Conservation (phyloP, 1,284 basidiomycete genomes). For the Anthracocystis panici-leucophaei region DNA sequence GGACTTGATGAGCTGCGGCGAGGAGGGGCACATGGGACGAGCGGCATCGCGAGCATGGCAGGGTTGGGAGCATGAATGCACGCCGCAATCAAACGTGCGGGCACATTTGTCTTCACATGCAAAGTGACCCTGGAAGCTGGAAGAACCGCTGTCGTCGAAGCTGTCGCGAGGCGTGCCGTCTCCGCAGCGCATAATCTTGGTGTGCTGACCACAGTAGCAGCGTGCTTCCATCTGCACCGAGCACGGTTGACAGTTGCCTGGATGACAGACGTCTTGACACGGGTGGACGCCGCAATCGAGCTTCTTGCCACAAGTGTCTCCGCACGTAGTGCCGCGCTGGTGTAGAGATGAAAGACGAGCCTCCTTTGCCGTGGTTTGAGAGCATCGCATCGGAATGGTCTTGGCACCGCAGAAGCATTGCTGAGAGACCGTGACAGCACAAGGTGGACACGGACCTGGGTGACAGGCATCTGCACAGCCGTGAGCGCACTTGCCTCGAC, state of each 20-base stretch:
- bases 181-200: constrained; percentile 59
- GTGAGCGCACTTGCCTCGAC: constrained; percentile 59
- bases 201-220: constrained; percentile 65
- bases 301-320: constrained; percentile 50
- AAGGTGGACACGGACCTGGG: constrained; percentile 67
- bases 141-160: constrained; percentile 22
- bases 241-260: constrained; percentile 60
- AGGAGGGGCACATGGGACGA: constrained; percentile 54
- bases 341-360: constrained; percentile 29
- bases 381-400: constrained; percentile 59
- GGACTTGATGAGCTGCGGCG: constrained; percentile 53
- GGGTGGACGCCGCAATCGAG: constrained; percentile 64
- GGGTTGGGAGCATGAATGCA: constrained; percentile 55
- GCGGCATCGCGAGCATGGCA: constrained; percentile 56
- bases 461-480: constrained; percentile 65
- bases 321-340: constrained; percentile 61
- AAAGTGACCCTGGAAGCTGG: constrained; percentile 50
- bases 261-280: constrained; percentile 60
- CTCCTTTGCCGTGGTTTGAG: constrained; percentile 52
- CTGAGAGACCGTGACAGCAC: constrained; percentile 62
- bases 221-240: constrained; percentile 34
- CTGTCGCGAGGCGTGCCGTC: constrained; percentile 46
- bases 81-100: constrained; percentile 59
- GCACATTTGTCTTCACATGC: constrained; percentile 55
- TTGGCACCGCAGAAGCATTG: constrained; percentile 66